Evolutionary conservation across 257 asterid genomes (phyloP), one percentile per base, ranked within the genome.

Genomic region (Anisodus acutangulus): DNA sequence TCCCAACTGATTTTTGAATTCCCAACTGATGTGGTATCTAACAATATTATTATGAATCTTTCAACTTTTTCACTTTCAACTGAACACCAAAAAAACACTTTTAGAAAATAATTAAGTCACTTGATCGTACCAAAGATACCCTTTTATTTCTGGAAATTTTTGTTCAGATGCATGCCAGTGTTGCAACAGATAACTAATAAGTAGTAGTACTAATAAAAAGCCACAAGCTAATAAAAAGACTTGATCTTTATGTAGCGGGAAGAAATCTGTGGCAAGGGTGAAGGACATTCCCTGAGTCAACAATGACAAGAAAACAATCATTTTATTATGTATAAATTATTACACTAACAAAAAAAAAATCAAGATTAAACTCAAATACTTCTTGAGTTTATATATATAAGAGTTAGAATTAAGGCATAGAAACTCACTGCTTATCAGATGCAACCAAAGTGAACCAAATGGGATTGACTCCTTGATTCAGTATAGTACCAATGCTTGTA

Each of bases 401-500:
- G 51, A 45, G 51, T 39, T 39, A 39, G 3, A 39, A 39, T 39
- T 3, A 31, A 60, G 17, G 45, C 47, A 39, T 39, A 26, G 47
- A 41, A 66, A 43, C 89, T 84, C 71, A 87, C 89, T 84, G 81
- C 10, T 22, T 64, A 22, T 84, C 70, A 47, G 82, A 87, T 74
- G 82, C 87, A 76, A 87, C 87, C 12, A 87, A 37, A 9, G 63
- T 17, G 47, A 87, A 78, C 89, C 89, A 87, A 10, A 84, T 68
- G 5, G 67, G 82, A 10, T 19, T 64, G 39, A 2, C 19, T 49
- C 70, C 67, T 45, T 43, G 19, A 59, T 59, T 59, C 22, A 9
- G 8, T 55, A 2, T 4, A 45, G 51, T 16, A 5, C 63, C 31
- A 15, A 45, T 41, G 13, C 64, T 78, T 45, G 51, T 45, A 0